Conservation (phyloP, 768 basidiomycete species). For the Cystoderma amianthinum region DNA sequence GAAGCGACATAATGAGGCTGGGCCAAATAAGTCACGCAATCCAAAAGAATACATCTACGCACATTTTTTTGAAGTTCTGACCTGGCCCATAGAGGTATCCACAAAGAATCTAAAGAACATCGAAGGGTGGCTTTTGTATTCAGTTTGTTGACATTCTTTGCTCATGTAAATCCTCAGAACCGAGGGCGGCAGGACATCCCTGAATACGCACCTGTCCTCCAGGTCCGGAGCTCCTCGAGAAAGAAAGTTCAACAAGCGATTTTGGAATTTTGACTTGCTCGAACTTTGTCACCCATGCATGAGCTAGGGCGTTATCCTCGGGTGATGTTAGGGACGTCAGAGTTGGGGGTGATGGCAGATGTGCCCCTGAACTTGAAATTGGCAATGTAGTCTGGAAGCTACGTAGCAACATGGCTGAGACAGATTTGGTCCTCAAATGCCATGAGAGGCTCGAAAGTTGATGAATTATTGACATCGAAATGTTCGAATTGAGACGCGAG, state of each 20-base stretch:
- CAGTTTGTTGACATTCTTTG: conserved; percentile 84
- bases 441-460: too few relatives aligned
- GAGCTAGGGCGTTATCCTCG: conserved; percentile 39
- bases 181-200: not conserved
- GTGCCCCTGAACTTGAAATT: too few relatives aligned
- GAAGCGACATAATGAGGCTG: conserved; percentile 68
- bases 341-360: too few relatives aligned
- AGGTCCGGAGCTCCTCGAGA: conserved; percentile 77
- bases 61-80: conserved; percentile 38
- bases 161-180: not conserved
- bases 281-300: conserved; percentile 50
- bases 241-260: conserved; percentile 52
- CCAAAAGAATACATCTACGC: too few relatives aligned
- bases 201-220: conserved; percentile 62
- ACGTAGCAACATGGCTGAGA: too few relatives aligned
- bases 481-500: too few relatives aligned
- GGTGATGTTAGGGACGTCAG: conserved; percentile 10
- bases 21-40: too few relatives aligned
- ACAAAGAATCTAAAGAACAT: conserved; percentile 46
- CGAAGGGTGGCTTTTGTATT: conserved; percentile 73
- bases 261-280: conserved; percentile 37
- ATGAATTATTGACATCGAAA: too few relatives aligned
- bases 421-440: too few relatives aligned
- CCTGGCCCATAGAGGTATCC: conserved; percentile 69
- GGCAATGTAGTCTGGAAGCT: too few relatives aligned